Percentiles rank a stretch among this genome's conserved stretches.
Evolutionary conservation across 495 filamentous ascomycete genomes (phyloP).

Genomic region (Penicillium longicatenatum): DNA sequence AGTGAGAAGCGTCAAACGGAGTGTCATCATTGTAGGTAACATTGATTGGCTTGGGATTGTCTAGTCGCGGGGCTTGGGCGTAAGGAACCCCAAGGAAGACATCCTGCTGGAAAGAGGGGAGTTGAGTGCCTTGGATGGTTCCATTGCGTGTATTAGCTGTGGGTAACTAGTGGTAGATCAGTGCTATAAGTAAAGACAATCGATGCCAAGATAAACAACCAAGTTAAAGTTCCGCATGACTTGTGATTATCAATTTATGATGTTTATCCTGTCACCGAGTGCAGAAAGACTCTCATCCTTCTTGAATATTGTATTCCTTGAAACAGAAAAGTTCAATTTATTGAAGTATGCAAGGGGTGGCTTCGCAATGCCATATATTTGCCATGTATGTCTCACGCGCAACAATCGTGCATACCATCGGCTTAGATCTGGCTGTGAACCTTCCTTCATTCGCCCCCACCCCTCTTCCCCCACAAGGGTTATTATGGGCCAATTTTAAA

Average conservation of each 20-base stretch:
- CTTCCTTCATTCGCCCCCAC: too few species aligned
- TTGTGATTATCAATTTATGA: too few species aligned
- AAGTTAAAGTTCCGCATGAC: neutral
- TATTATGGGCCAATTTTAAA: too few species aligned
- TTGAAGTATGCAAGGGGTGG: too few species aligned
- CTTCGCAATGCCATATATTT: too few species aligned
- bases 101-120: conserved; percentile 32
- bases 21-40: conserved; percentile 18
- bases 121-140: conserved; percentile 28
- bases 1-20: conserved; percentile 32
- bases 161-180: conserved; percentile 3
- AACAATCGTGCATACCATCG: too few species aligned
- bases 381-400: too few species aligned
- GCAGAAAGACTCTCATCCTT: neutral
- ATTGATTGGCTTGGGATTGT: conserved; percentile 21
- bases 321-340: neutral
- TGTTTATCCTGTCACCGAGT: neutral
- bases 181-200: neutral
- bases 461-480: too few species aligned
- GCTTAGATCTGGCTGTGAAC: too few species aligned
- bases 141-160: conserved; percentile 25
- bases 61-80: conserved; percentile 27
- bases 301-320: neutral
- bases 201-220: neutral
- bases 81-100: conserved; percentile 42